A percentile compares a stretch with the other conserved stretches of the same genome.
These are phyloP conservation scores for Sonneratia alba DNA, from an alignment of 345 rosid species.

Conservation along the genomic window DNA sequence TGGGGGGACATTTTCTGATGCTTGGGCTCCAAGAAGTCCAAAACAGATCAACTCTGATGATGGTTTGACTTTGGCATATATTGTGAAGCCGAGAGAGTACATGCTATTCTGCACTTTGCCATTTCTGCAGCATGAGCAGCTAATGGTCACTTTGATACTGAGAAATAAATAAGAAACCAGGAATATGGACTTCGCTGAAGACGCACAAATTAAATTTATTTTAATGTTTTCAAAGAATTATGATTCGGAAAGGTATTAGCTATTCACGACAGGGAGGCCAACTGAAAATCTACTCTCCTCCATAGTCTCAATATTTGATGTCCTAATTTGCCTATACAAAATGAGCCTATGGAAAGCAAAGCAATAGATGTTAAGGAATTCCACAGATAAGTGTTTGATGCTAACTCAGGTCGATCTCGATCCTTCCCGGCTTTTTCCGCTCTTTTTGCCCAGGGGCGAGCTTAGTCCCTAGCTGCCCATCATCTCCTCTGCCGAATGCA, in stretches of 20 bases:
- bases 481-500: constrained; percentile 86
- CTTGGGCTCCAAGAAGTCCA: background rate
- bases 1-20: background rate
- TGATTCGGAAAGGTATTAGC: background rate
- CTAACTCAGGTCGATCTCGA: constrained; percentile 56
- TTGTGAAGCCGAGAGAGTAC: background rate
- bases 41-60: background rate
- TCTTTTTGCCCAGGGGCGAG: constrained; percentile 48
- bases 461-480: constrained; percentile 78
- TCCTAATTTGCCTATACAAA: background rate
- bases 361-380: background rate
- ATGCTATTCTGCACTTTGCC: background rate
- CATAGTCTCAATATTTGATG: background rate
- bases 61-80: background rate
- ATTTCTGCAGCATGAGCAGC: too few species aligned
- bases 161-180: background rate
- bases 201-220: too few species aligned
- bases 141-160: background rate
- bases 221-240: too few species aligned
- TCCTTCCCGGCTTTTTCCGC: constrained; percentile 57
- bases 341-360: background rate
- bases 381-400: background rate
- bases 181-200: too few species aligned
- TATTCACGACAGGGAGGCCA: background rate
- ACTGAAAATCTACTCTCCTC: background rate